Conservation (phyloP, 73 alveolate species). For the Paramecium primaurelia region DNA sequence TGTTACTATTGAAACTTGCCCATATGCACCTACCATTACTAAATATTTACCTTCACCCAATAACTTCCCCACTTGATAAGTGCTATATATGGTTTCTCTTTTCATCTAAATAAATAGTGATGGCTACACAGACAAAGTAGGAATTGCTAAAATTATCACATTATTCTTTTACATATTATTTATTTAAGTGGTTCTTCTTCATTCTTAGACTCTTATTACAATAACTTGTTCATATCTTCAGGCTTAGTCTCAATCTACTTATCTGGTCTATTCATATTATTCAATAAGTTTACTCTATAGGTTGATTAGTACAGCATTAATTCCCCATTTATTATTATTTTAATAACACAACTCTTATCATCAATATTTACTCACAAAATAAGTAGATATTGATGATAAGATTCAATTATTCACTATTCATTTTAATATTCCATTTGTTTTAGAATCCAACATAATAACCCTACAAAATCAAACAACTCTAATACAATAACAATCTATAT, state of each 20-base stretch:
- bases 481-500: neutral
- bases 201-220: neutral
- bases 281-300: neutral
- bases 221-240: neutral
- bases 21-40: slow-evolving; percentile 68
- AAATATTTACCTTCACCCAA: neutral
- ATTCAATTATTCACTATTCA: too few species aligned
- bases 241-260: neutral
- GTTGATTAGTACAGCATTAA: neutral
- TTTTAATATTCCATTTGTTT: neutral
- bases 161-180: neutral
- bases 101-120: neutral
- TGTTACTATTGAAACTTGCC: slow-evolving; percentile 84
- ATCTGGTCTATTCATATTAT: neutral
- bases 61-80: neutral
- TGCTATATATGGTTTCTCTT: neutral
- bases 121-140: neutral
- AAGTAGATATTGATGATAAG: too few species aligned
- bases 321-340: neutral
- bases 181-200: neutral
- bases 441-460: neutral
- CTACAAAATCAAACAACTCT: neutral
- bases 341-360: neutral
- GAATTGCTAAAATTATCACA: neutral
- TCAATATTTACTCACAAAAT: neutral